Percentiles rank a stretch among this genome's conserved stretches.
phyloP scores from a whole-genome alignment of 2,329 filamentous ascomycete species.

The Fusarium nanum region DNA sequence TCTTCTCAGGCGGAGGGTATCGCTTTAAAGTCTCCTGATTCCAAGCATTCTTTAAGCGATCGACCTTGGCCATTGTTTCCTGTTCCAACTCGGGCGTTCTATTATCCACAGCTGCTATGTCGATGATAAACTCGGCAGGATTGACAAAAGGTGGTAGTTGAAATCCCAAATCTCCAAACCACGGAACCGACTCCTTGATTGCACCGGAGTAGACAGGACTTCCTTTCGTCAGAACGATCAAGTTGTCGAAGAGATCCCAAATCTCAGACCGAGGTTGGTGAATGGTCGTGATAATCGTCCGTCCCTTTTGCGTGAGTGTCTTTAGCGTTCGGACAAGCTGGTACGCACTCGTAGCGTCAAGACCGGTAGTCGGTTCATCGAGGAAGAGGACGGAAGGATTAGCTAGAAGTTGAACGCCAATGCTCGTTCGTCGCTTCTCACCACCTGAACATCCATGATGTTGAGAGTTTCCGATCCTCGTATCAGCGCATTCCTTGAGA shows the following conservation, averaged over 20 bases:
- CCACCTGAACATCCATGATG: slow-evolving; percentile 83
- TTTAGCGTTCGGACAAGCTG: slow-evolving; percentile 79
- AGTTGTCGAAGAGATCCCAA: slow-evolving; percentile 79
- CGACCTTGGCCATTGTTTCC: slow-evolving; percentile 68
- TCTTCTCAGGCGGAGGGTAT: slow-evolving; percentile 40
- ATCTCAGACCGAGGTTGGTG: slow-evolving; percentile 84
- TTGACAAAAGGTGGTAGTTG: slow-evolving; percentile 78
- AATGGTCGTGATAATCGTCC: slow-evolving; percentile 79
- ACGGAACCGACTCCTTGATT: slow-evolving; percentile 67
- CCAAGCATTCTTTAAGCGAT: slow-evolving; percentile 72
- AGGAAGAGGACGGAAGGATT: slow-evolving; percentile 83
- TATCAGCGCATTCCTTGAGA: slow-evolving; percentile 81
- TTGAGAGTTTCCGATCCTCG: slow-evolving; percentile 75
- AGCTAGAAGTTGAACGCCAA: slow-evolving; percentile 81
- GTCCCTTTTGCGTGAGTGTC: slow-evolving; percentile 72
- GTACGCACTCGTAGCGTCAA: slow-evolving; percentile 81
- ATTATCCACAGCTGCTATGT: slow-evolving; percentile 79
- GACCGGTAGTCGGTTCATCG: slow-evolving; percentile 82
- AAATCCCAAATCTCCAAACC: slow-evolving; percentile 72
- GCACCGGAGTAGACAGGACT: slow-evolving; percentile 75
- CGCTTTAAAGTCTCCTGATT: slow-evolving; percentile 50
- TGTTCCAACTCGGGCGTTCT: slow-evolving; percentile 74
- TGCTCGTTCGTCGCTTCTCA: slow-evolving; percentile 80
- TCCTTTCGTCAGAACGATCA: slow-evolving; percentile 75
- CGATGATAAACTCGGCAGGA: slow-evolving; percentile 80